Evolutionary conservation across 306 rosid species (phyloP), one percentile per base, ranked within the genome.

Genomic region (Arachis stenosperma): DNA sequence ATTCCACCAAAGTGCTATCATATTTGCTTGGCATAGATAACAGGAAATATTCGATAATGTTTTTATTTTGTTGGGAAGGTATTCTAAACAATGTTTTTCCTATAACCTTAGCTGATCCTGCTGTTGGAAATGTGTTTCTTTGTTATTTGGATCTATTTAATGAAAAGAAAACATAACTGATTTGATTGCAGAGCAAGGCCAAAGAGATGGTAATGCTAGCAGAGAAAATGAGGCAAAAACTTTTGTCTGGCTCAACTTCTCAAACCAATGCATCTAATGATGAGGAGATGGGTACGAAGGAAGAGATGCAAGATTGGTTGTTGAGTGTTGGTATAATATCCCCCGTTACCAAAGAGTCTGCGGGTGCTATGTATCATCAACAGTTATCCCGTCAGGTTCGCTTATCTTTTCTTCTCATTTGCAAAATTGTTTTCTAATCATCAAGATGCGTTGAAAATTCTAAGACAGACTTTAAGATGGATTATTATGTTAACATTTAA

Each of bases 141-240:
- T 73, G 17, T 42, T 57, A 41, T 50, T 71, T 33, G 60, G 66
- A 9, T 71, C 53, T 9, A 39, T 65, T 47, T 60, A 60, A 42
- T 1, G 9, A 53, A 74, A 60, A 22, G 57, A 15, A 57, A 53
- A 70, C 42, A 54, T 54, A n/a, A 17, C 22, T 60, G 0, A 58
- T 65, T 76, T 71, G 69, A 40, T 60, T 85, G 62, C 95, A 94
- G 99, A 84, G 96, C 78, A 94, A 94, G 85, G 97, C 99, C 64
- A 94, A 91, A 83, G 99, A 94, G 83, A 94, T 94, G 99, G 97
- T 91, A 81, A 76, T 82, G 87, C 90, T 94, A 61, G 99, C 99
- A n/a, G 99, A 94, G 81, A 94, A 86, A 82, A 91, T 94, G 99
- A 89, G 99, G 80, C 93, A 17, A 69, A 94, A 94, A 66, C 96